Percentiles rank a stretch among this genome's conserved stretches.
Conservation (phyloP, 1,284 basidiomycete genomes). For the Vanrija sp. region DNA sequence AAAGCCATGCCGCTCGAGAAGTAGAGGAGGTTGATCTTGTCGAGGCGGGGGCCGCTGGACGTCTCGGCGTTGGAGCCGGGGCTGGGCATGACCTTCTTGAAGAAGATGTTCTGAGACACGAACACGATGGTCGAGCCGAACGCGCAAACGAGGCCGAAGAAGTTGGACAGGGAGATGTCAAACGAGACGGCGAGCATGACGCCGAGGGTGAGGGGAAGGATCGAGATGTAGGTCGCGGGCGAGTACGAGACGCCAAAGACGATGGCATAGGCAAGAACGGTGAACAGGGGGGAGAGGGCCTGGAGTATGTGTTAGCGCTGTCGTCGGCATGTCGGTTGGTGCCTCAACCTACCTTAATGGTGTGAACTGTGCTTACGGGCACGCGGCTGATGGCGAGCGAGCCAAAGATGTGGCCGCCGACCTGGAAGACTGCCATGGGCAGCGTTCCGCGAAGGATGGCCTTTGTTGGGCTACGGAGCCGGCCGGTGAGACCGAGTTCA, state of each 20-base stretch:
- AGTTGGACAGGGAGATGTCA: slow-evolving; percentile 80
- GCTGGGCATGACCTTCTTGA: slow-evolving; percentile 92
- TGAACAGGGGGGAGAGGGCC: slow-evolving; percentile 95
- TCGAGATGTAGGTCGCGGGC: slow-evolving; percentile 81
- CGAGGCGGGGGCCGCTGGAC: slow-evolving; percentile 59
- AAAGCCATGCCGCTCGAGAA: slow-evolving; percentile 95
- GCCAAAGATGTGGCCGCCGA: slow-evolving; percentile 95
- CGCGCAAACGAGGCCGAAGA: slow-evolving; percentile 77
- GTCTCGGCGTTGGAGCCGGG: slow-evolving; percentile 50
- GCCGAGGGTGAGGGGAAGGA: slow-evolving; percentile 89
- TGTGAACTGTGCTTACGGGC: slow-evolving; percentile 96
- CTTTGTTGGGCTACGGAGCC: slow-evolving; percentile 64
- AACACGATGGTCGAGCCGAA: slow-evolving; percentile 94
- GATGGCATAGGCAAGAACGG: slow-evolving; percentile 87
- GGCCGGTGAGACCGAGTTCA: slow-evolving; percentile 54
- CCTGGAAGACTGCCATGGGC: slow-evolving; percentile 86
- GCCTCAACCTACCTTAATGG: slow-evolving; percentile 77
- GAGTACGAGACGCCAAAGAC: slow-evolving; percentile 93
- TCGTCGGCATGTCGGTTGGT: too few species aligned
- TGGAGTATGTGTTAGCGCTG: slow-evolving; percentile 42
- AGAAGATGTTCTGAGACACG: slow-evolving; percentile 97
- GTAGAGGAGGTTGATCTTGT: slow-evolving; percentile 94
- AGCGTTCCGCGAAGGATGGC: slow-evolving; percentile 73
- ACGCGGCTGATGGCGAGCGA: slow-evolving; percentile 95
- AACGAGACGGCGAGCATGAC: slow-evolving; percentile 98